Percentiles rank a stretch among this genome's conserved stretches.
Evolutionary conservation across 768 basidiomycete species (phyloP).

Genomic region (Tricholoma saponaceum): DNA sequence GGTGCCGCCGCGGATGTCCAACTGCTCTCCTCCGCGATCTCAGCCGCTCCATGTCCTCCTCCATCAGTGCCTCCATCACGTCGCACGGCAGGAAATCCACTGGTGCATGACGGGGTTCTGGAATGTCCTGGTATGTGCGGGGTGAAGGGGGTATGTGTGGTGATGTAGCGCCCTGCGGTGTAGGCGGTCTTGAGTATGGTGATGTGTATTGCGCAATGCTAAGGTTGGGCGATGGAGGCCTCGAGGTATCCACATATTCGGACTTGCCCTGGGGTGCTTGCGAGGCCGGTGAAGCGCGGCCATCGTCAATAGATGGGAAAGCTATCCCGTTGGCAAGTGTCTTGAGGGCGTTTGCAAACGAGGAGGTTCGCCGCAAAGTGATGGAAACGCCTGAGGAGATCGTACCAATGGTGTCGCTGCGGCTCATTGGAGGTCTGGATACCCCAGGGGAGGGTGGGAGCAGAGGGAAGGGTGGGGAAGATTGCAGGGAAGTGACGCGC

Average conservation of each 20-base stretch:
- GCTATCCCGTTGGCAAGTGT: constrained; percentile 66
- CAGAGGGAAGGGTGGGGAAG: constrained; percentile 39
- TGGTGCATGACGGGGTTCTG: constrained; percentile 28
- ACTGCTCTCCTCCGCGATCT: constrained; percentile 57
- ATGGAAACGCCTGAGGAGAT: constrained; percentile 60
- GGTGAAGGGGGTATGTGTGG: constrained; percentile 20
- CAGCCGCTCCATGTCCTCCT: constrained; percentile 92
- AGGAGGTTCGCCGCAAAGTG: constrained; percentile 74
- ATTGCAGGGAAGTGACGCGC: constrained; percentile 47
- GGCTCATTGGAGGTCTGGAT: constrained; percentile 44
- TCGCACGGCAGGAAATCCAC: constrained; percentile 66
- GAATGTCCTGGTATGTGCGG: constrained; percentile 22
- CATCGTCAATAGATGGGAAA: constrained; percentile 64
- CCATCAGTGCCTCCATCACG: constrained; percentile 86
- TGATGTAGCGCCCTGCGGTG: constrained; percentile 28
- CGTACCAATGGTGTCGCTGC: constrained; percentile 62
- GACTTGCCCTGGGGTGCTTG: constrained; percentile 19
- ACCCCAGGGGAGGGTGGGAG: constrained; percentile 41
- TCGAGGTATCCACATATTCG: constrained; percentile 42
- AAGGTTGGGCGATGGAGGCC: constrained; percentile 76
- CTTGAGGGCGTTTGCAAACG: constrained; percentile 74
- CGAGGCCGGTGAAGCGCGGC: constrained; percentile 30
- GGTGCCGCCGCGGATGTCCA: constrained; percentile 36
- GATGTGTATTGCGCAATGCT: constrained; percentile 75
- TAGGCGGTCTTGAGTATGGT: constrained; percentile 60